Base-by-base conservation (phyloP, 371 early-diverging fungal species). In the Mucor piriformis region DNA sequence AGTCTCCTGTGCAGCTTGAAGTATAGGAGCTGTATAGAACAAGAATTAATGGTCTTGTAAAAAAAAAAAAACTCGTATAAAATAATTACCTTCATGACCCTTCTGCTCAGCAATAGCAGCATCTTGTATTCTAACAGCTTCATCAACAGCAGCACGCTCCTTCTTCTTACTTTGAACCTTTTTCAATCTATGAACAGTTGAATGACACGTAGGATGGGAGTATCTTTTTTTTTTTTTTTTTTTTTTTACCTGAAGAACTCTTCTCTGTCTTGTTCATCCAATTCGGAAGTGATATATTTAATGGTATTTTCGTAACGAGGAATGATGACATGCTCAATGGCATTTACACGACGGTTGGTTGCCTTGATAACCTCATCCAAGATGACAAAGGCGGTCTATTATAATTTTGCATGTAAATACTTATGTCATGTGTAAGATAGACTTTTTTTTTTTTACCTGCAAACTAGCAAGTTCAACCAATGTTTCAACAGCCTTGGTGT, bases 231-330 rank as follows among this genome's bases (percentile, higher is more conserved):
- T n/a, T n/a, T n/a, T n/a, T n/a, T n/a, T n/a, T n/a, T n/a, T n/a
- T n/a, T n/a, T 32, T n/a, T 42, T 46, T 72, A 88, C 86, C 97
- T 84, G 74, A 96, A 99, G 81, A 99, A 99, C 68, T 99, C 99
- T 79, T 99, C 99, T 74, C 99, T 89, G 72, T 99, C 99, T 82
- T 93, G 93, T 74, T 99, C 99, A 70, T 99, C 99, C 53, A 99
- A 86, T 77, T 99, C 99, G 25, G 97, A 93, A 48, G 88, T 89
- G 63, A 99, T 97, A 73, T 95, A 97, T 64, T 84, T 86, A 71
- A 99, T 96, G 46, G 99, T 99, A 82, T 98, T 99, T 69, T 99
- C 97, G 57, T 97, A 88, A 55, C 92, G 90, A 34, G 99, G 99
- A 60, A 99, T 99, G 65, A 99, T 94, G 38, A 98, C 95, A 73